Evolutionary conservation across 495 filamentous ascomycete species (phyloP), one percentile per base, ranked within the genome.

Genomic region (Neurospora sp.): DNA sequence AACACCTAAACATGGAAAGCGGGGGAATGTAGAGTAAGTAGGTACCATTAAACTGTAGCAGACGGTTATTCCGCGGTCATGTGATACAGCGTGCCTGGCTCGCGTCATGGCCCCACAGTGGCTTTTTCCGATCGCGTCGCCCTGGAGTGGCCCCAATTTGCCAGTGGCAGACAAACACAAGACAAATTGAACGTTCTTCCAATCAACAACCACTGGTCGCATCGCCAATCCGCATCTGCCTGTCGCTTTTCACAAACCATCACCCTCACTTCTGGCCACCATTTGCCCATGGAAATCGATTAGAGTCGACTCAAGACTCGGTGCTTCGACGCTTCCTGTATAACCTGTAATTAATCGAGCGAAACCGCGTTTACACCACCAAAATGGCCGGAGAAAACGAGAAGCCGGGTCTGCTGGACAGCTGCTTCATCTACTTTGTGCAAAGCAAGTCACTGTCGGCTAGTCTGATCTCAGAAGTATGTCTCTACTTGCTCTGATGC

Each of bases 391-490:
- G 78, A 71, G 27, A 35, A 39, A 73, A 40, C 27, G 39, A 74
- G 12, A 74, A 74, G 70, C 73, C 46, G 74, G 74, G 39, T 71
- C 72, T 83, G 48, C 82, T 83, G 78, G 81, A 77, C 68, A 71
- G 74, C 35, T 86, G 85, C 75, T 41, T 68, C 9, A 82, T 88
- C 70, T 77, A 78, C 37, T 84, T 88, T 71, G 80, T 87, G 27
- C 76, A 76, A 11, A 86, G 83, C 72, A 83, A 79, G 39, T 77
- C 82, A 2, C 76, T 91, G 38, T 72, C 78, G 5, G 73, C 78
- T n/a, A 72, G 72, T 18, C 73, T 81, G 53, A 84, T 86, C 35
- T 68, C 74, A n/a, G 80, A 85, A 76, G 87, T 89, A 82, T 41
- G 82, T 65, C 68, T 12, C 22, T 61, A 37, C 5, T 69, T 35